Percentiles rank a stretch among this genome's conserved stretches.
phyloP scores from a whole-genome alignment of 208 protist species.

The Leishmania aethiopica region DNA sequence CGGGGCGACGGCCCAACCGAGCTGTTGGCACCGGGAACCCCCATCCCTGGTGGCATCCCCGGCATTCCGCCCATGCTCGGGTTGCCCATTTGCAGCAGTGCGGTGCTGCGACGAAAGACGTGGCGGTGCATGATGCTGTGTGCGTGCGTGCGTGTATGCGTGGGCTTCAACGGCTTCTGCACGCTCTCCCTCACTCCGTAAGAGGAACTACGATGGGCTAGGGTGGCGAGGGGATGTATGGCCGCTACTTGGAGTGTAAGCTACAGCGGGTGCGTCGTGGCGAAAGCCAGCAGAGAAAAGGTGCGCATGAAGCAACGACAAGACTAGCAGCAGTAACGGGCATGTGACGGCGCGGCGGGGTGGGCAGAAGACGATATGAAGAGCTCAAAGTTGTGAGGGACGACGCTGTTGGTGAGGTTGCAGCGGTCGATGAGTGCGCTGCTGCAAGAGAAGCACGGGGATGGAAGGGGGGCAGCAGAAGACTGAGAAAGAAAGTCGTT shows the following conservation, averaged over 20 bases:
- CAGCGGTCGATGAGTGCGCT: background rate
- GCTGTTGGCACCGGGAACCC: background rate
- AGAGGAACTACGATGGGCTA: background rate
- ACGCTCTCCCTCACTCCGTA: background rate
- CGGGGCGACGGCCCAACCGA: conserved; percentile 11
- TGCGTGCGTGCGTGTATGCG: background rate
- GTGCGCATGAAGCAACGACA: background rate
- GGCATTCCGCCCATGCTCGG: conserved; percentile 23
- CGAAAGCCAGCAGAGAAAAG: background rate
- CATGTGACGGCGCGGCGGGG: background rate
- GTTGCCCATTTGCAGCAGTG: conserved; percentile 43
- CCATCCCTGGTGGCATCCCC: conserved; percentile 18
- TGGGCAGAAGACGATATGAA: background rate
- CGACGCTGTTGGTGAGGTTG: background rate
- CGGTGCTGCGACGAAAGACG: conserved; percentile 32
- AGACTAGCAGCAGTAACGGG: background rate
- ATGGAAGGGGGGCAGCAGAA: background rate
- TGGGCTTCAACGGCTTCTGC: background rate
- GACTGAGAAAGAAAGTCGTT: background rate
- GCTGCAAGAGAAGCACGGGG: background rate
- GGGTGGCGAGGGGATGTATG: background rate
- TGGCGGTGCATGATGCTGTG: conserved; percentile 33
- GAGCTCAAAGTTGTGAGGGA: background rate
- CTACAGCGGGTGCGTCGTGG: background rate
- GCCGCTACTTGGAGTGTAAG: background rate